Evolutionary conservation across 495 filamentous ascomycete genomes (phyloP), one percentile per base, ranked within the genome.

Genomic region (Penicillium nucicola): DNA sequence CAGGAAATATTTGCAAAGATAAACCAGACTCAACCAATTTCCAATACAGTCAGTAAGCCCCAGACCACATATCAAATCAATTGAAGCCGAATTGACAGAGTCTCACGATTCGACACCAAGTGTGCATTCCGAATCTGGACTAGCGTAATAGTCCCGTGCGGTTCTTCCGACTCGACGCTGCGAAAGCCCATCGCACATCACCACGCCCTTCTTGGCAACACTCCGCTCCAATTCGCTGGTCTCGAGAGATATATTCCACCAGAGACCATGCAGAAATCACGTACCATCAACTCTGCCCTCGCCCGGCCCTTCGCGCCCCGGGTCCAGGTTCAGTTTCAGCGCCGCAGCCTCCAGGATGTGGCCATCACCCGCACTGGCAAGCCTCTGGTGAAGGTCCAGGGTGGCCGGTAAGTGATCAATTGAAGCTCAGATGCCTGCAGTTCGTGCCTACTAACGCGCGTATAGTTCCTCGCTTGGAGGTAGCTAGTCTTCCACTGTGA

Each of bases 321-420:
- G 52, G 57, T 75, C 18, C 66, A 73, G 61, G 68, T 70, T 57
- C 69, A 74, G 43, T 52, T 68, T 44, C 75, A 75, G 62, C 71
- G 77, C 68, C 77, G 82, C 56, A 70, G 66, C 60, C 69, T 93
- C 52, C 85, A 87, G 62, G 90, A 95, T 77, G 78, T 95, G 56
- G 71, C 84, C 53, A 92, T 95, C 64, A 87, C 89, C 48, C 77
- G 90, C 57, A 95, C 90, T 38, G 90, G 90, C 66, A 92, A 88
- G 77, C 89, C 90, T 42, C 84, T 95, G 50, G 72, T 93, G 64
- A 84, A 89, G 66, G 72, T 82, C 49, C 85, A 88, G 62, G 89
- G 90, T 72, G 90, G 90, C 74, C 81, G 88, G 90, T 92, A 68
- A 77, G 80, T 69, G 42, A 43, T 35, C 66, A 58, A 65, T 65